A percentile compares a stretch with the other conserved stretches of the same genome.
These are phyloP conservation scores for Chrysanthemum makinoi DNA, from an alignment of 129 eudicot species.

Conservation along the genomic window DNA sequence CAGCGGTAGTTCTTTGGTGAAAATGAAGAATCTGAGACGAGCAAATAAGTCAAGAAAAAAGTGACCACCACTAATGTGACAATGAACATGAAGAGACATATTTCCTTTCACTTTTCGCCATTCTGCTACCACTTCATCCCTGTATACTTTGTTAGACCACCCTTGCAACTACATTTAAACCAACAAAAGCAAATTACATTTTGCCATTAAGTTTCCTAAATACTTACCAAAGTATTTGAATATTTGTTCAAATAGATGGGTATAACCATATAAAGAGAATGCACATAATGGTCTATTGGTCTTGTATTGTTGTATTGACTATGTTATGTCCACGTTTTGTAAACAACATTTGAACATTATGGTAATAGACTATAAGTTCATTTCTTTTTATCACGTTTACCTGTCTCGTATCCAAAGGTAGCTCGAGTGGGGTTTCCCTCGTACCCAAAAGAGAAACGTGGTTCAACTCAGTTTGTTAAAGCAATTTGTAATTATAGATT, in stretches of 20 bases:
- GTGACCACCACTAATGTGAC: conserved; percentile 96
- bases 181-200: neutral
- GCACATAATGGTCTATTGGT: neutral
- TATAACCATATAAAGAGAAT: neutral
- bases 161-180: conserved; percentile 57
- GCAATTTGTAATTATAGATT: neutral
- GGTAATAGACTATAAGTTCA: neutral
- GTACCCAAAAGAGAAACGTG: too few relatives aligned
- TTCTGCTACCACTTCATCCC: conserved; percentile 97
- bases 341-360: too few relatives aligned
- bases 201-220: neutral
- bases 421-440: too few relatives aligned
- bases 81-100: conserved; percentile 96
- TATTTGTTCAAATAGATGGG: neutral
- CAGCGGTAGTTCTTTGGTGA: conserved; percentile 90
- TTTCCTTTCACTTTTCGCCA: conserved; percentile 83
- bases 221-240: neutral
- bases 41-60: conserved; percentile 66
- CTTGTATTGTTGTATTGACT: too few relatives aligned
- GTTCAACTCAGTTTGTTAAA: neutral
- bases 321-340: too few relatives aligned
- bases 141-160: conserved; percentile 75
- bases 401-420: too few relatives aligned
- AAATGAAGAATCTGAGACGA: conserved; percentile 74
- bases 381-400: neutral